phyloP scores from a whole-genome alignment of 495 filamentous ascomycete genomes.

The Talaromyces liani region DNA sequence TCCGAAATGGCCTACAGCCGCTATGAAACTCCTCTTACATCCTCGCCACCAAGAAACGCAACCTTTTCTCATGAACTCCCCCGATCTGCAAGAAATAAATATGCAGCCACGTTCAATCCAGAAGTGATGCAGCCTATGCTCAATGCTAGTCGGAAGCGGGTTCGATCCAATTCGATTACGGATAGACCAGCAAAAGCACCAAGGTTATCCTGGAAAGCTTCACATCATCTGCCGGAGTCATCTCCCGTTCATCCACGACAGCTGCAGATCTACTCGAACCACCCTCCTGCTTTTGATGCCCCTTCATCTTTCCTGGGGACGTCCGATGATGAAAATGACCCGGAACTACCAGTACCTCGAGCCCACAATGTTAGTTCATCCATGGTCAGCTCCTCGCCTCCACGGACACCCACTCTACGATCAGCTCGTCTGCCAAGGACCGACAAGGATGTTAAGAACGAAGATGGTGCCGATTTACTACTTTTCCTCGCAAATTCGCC shows the following conservation, averaged over 20 bases:
- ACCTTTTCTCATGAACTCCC: constrained; percentile 40
- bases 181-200: constrained; percentile 49
- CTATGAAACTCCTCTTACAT: constrained; percentile 40
- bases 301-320: constrained; percentile 51
- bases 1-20: constrained; percentile 50
- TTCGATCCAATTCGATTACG: constrained; percentile 58
- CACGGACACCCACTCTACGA: constrained; percentile 70
- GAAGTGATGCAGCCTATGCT: constrained; percentile 40
- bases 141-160: constrained; percentile 53
- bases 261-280: constrained; percentile 35
- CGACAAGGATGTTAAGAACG: constrained; percentile 44
- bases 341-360: constrained; percentile 64
- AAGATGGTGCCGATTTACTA: constrained; percentile 85
- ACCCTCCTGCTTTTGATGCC: constrained; percentile 61
- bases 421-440: constrained; percentile 41
- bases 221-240: constrained; percentile 69
- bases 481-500: constrained; percentile 91
- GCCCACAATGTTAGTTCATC: constrained; percentile 49
- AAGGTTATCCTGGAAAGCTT: constrained; percentile 62
- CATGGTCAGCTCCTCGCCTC: constrained; percentile 64
- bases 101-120: constrained; percentile 41
- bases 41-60: constrained; percentile 29
- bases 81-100: constrained; percentile 37
- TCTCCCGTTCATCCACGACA: constrained; percentile 55
- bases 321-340: constrained; percentile 74